Conservation (phyloP, 2,329 filamentous ascomycete species). For the Colletotrichum sp. region DNA sequence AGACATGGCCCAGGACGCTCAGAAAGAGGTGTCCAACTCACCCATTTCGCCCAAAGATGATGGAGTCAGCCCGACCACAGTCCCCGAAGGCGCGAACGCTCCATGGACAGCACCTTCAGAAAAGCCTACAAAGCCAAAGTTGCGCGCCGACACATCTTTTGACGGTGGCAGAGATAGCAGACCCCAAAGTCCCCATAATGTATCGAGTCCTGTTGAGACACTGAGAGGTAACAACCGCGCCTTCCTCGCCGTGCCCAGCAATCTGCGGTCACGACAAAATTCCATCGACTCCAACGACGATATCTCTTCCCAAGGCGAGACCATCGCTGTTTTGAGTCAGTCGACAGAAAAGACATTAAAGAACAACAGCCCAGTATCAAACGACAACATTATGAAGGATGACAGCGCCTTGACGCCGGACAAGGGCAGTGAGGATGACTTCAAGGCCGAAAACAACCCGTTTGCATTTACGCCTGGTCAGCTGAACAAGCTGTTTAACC, state of each 20-base stretch:
- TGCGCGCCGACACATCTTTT: conserved; percentile 63
- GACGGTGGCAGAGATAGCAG: conserved; percentile 63
- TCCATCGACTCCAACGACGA: conserved; percentile 71
- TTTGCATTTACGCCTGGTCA: conserved; percentile 88
- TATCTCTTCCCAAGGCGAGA: conserved; percentile 66
- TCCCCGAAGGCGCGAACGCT: conserved; percentile 33
- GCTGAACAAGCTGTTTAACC: conserved; percentile 86
- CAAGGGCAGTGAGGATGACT: conserved; percentile 77
- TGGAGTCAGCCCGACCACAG: conserved; percentile 43
- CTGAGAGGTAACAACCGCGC: conserved; percentile 48
- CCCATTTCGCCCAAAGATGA: conserved; percentile 44
- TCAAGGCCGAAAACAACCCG: conserved; percentile 77
- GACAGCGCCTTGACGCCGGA: conserved; percentile 77
- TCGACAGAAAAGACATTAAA: conserved; percentile 49
- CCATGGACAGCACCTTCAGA: conserved; percentile 29
- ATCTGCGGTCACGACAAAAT: conserved; percentile 66
- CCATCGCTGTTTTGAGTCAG: conserved; percentile 55
- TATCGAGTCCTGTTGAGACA: conserved; percentile 63
- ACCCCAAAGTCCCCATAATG: conserved; percentile 75
- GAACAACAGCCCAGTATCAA: conserved; percentile 42
- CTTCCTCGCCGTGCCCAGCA: conserved; percentile 71
- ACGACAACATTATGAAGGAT: conserved; percentile 66
- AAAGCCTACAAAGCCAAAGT: conserved; percentile 41
- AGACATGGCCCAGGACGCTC: conserved; percentile 32
- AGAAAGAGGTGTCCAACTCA: conserved; percentile 31